phyloP scores from a whole-genome alignment of 345 rosid species.

The Sisymbrium altissimum region DNA sequence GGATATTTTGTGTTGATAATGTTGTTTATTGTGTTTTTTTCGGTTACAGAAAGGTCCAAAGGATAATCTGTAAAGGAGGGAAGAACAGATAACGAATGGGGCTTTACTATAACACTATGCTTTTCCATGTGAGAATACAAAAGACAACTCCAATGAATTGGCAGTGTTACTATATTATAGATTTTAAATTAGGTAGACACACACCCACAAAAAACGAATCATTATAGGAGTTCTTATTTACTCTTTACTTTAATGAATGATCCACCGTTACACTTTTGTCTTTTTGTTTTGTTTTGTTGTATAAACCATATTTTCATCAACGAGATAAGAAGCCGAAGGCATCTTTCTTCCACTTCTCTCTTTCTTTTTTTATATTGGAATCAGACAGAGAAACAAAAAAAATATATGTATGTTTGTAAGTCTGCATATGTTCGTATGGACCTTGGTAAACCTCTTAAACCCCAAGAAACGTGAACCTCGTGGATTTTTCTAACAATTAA shows the following conservation, averaged over 20 bases:
- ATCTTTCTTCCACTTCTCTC: constrained; percentile 7
- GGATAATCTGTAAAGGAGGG: constrained; percentile 35
- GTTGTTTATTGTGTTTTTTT: constrained; percentile 21
- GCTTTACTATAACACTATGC: constrained; percentile 24
- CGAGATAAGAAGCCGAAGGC: constrained; percentile 34
- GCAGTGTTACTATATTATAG: constrained; percentile 25
- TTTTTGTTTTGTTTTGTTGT: constrained; percentile 17
- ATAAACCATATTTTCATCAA: constrained; percentile 16
- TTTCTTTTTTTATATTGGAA: not conserved
- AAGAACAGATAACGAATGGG: constrained; percentile 29
- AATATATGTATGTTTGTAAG: not conserved
- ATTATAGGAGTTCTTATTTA: constrained; percentile 13
- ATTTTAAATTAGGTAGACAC: constrained; percentile 19
- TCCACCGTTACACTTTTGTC: constrained; percentile 30
- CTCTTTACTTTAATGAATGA: constrained; percentile 20
- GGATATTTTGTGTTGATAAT: constrained; percentile 28
- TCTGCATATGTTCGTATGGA: not conserved
- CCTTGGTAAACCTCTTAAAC: not conserved
- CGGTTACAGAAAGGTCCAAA: constrained; percentile 37
- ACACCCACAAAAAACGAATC: not conserved
- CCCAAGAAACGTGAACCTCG: constrained; percentile 1
- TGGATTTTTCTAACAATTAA: not conserved
- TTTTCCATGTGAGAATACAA: constrained; percentile 31
- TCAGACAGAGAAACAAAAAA: not conserved
- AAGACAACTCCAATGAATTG: constrained; percentile 36